These are phyloP conservation scores for Calonectria henricotiae DNA, from an alignment of 2,329 filamentous ascomycete genomes.

Conservation along the genomic window DNA sequence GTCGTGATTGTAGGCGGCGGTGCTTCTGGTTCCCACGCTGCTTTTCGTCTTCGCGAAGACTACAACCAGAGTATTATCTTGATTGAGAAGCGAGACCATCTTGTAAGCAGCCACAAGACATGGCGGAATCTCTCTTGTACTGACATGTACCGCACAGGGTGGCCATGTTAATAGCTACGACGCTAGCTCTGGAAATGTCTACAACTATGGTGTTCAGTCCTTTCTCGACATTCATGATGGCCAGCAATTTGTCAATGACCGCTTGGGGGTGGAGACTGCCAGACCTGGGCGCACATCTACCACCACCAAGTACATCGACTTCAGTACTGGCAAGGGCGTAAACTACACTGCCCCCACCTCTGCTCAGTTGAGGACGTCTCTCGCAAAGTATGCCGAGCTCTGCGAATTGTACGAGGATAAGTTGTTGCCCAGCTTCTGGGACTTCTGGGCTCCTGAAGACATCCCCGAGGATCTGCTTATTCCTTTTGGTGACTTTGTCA, in stretches of 20 bases:
- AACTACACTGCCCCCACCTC: conserved; percentile 48
- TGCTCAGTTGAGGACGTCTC: conserved; percentile 46
- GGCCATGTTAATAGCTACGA: conserved; percentile 68
- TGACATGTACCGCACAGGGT: conserved; percentile 56
- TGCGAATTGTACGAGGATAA: conserved; percentile 55
- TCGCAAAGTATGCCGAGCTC: conserved; percentile 53
- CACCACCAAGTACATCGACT: conserved; percentile 57
- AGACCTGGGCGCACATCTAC: conserved; percentile 50
- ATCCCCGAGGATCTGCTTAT: conserved; percentile 59
- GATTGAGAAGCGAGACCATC: conserved; percentile 56
- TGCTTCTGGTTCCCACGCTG: conserved; percentile 59
- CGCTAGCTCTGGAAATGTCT: conserved; percentile 56
- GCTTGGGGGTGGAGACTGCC: conserved; percentile 59
- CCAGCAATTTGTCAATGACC: conserved; percentile 61
- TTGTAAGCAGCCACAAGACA: conserved; percentile 49
- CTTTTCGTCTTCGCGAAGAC: conserved; percentile 58
- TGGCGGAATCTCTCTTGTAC: background rate
- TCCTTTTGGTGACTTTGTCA: conserved; percentile 65
- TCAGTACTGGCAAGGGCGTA: conserved; percentile 56
- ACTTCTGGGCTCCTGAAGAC: conserved; percentile 61
- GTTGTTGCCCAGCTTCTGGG: conserved; percentile 57
- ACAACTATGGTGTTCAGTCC: conserved; percentile 59
- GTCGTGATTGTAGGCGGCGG: conserved; percentile 59
- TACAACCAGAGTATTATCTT: conserved; percentile 55
- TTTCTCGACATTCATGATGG: conserved; percentile 61